Conservation (phyloP, 345 rosid species). For the Jatropha curcas region DNA sequence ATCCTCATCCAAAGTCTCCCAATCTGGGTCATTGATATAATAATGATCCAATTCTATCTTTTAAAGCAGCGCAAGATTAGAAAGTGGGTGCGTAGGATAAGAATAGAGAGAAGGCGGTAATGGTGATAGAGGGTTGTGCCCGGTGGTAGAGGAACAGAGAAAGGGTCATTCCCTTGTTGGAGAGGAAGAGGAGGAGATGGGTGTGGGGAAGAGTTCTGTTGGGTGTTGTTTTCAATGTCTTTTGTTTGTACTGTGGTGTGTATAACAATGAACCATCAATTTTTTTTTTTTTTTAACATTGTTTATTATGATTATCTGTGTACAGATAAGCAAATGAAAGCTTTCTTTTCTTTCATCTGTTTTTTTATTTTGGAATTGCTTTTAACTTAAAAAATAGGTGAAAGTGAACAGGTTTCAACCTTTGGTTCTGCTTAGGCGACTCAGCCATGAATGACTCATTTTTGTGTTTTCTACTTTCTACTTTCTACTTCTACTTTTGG, state of each 20-base stretch:
- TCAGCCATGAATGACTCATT: background rate
- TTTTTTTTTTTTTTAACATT: too few relatives aligned
- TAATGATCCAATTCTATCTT: slow-evolving; percentile 16
- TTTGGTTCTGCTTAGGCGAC: background rate
- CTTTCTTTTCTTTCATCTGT: background rate
- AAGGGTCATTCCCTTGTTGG: slow-evolving; percentile 17
- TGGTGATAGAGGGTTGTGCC: slow-evolving; percentile 32
- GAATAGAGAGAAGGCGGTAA: slow-evolving; percentile 13
- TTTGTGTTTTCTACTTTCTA: too few relatives aligned
- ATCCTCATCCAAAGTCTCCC: slow-evolving; percentile 16
- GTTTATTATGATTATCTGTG: too few relatives aligned
- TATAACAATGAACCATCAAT: background rate
- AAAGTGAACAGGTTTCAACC: background rate
- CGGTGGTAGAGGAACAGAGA: slow-evolving; percentile 71
- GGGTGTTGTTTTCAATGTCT: slow-evolving; percentile 26
- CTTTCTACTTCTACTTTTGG: background rate
- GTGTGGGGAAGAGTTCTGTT: slow-evolving; percentile 17
- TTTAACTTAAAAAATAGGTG: background rate
- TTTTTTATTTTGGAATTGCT: background rate
- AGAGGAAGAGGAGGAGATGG: slow-evolving; percentile 21
- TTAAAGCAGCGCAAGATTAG: background rate
- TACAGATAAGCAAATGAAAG: too few relatives aligned
- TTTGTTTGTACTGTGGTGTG: slow-evolving; percentile 11
- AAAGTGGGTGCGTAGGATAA: slow-evolving; percentile 33
- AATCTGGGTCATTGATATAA: slow-evolving; percentile 13